Conservation (phyloP, 495 filamentous ascomycete genomes). For the Penicillium roqueforti region DNA sequence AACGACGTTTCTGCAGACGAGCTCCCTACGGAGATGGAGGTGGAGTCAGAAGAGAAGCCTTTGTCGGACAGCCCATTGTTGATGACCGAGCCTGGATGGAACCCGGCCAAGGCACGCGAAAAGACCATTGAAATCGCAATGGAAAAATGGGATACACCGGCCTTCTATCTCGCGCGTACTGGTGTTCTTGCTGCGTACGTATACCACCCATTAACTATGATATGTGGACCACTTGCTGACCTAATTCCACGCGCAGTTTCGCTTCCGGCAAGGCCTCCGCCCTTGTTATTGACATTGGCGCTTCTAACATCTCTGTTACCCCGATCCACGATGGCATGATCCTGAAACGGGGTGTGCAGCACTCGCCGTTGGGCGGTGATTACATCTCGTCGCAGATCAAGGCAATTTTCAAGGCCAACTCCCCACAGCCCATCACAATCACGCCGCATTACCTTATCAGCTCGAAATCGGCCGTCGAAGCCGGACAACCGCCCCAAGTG, state of each 20-base stretch:
- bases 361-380: conserved; percentile 78
- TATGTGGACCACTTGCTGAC: conserved; percentile 4
- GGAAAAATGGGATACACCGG: conserved; percentile 90
- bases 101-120: conserved; percentile 77
- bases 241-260: conserved; percentile 50
- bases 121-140: conserved; percentile 91
- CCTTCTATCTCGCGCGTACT: conserved; percentile 79
- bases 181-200: conserved; percentile 63
- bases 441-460: conserved; percentile 83
- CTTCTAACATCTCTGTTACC: conserved; percentile 84
- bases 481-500: conserved; percentile 71
- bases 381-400: conserved; percentile 87
- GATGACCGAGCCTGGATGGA: conserved; percentile 94
- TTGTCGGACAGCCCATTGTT: conserved; percentile 85
- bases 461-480: conserved; percentile 84
- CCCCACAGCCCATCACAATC: conserved; percentile 73
- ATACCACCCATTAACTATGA: background rate
- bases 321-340: conserved; percentile 93
- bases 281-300: conserved; percentile 87
- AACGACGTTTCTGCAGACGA: conserved; percentile 61
- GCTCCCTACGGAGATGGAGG: conserved; percentile 64
- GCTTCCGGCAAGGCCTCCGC: conserved; percentile 88
- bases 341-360: conserved; percentile 79
- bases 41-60: conserved; percentile 69
- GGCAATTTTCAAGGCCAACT: conserved; percentile 63